These are phyloP conservation scores for Aphanocladium album DNA, from an alignment of 2,329 filamentous ascomycete species.

Conservation along the genomic window DNA sequence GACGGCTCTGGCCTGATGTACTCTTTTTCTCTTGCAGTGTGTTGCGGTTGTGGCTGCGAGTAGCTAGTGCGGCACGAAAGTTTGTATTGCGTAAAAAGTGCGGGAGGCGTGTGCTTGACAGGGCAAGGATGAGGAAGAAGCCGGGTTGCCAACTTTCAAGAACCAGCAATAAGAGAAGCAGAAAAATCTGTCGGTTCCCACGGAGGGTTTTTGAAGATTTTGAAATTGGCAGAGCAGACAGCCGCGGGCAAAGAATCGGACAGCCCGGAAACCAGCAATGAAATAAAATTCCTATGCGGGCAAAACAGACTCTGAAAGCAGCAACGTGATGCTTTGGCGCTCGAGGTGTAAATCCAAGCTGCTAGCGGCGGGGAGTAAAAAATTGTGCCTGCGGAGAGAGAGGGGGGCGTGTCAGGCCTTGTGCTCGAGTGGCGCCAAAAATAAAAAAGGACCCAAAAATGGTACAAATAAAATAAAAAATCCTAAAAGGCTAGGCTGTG, in stretches of 20 bases:
- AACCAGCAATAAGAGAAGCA: background rate
- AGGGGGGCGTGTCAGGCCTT: background rate
- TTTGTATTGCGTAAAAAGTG: conserved; percentile 13
- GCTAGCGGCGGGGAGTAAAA: background rate
- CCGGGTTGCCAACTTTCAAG: background rate
- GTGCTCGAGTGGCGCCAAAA: background rate
- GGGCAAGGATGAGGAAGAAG: conserved; percentile 7
- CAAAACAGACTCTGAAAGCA: conserved; percentile 1
- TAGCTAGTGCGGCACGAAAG: conserved; percentile 8
- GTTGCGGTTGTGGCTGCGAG: background rate
- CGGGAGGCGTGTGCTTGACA: background rate
- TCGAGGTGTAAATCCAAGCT: background rate
- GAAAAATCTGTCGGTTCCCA: background rate
- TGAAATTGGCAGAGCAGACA: background rate
- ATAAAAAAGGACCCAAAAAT: background rate
- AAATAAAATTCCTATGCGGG: conserved; percentile 9
- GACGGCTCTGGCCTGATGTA: background rate
- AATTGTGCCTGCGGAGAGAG: background rate
- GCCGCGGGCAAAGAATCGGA: background rate
- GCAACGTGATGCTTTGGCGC: conserved; percentile 8
- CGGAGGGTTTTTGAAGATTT: background rate
- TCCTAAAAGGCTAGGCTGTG: background rate
- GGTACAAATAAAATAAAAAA: background rate
- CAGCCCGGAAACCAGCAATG: background rate
- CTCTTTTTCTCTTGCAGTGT: too few relatives aligned